These are phyloP conservation scores for Solanum megistacrolobum DNA, from an alignment of 257 asterid genomes.

Conservation along the genomic window DNA sequence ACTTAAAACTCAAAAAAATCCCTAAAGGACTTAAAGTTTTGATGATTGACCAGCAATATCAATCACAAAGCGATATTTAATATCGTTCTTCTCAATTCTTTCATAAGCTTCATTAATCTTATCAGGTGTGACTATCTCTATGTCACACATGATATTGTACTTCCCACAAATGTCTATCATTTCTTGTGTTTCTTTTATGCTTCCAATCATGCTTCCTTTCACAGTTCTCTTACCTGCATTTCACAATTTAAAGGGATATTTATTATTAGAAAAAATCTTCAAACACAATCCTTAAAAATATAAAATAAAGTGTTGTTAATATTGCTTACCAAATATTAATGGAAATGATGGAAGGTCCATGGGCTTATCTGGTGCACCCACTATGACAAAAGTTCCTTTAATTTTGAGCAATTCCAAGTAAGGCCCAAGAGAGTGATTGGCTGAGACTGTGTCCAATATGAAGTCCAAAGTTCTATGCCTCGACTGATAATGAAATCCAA, in stretches of 20 bases:
- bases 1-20: background rate
- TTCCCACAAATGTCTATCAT: constrained; percentile 75
- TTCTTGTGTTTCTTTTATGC: constrained; percentile 76
- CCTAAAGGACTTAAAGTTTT: background rate
- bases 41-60: constrained; percentile 39
- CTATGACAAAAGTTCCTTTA: constrained; percentile 62
- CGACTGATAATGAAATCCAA: constrained; percentile 16
- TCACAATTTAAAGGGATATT: background rate
- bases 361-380: constrained; percentile 85
- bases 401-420: constrained; percentile 53
- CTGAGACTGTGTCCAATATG: constrained; percentile 65
- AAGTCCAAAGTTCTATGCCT: constrained; percentile 56
- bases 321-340: constrained; percentile 46
- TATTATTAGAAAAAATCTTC: background rate
- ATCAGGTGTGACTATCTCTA: constrained; percentile 42
- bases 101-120: constrained; percentile 52
- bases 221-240: constrained; percentile 61
- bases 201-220: constrained; percentile 78
- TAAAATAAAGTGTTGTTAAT: background rate
- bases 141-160: constrained; percentile 56
- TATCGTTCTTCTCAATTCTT: constrained; percentile 63
- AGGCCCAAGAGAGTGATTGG: constrained; percentile 70
- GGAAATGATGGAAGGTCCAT: constrained; percentile 71
- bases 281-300: background rate
- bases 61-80: constrained; percentile 77